Evolutionary conservation across 139 green algal species (phyloP).

Genomic region (Yamagishiella unicocca): DNA sequence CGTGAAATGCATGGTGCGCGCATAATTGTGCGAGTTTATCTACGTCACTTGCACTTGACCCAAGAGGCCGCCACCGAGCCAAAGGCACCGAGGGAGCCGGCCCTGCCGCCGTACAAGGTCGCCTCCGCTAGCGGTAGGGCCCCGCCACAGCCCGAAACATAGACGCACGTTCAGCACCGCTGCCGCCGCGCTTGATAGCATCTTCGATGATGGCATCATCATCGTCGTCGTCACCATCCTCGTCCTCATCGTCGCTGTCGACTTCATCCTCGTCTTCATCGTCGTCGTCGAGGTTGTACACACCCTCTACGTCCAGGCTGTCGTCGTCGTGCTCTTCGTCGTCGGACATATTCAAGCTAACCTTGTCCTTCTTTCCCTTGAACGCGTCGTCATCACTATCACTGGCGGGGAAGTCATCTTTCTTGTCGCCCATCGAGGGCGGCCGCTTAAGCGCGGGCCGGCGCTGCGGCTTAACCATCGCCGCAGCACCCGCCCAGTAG

Average conservation of each 20-base stretch:
- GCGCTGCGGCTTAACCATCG: conserved; percentile 38
- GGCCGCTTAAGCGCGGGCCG: neutral
- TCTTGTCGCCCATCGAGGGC: neutral
- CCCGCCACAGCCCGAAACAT: neutral
- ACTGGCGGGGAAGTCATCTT: neutral
- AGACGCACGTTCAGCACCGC: conserved; percentile 52
- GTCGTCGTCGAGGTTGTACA: conserved; percentile 45
- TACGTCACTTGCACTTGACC: too few species aligned
- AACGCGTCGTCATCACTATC: conserved; percentile 64
- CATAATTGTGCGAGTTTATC: too few species aligned
- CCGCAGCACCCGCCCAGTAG: neutral
- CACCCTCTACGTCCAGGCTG: conserved; percentile 62
- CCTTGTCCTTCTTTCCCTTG: conserved; percentile 60
- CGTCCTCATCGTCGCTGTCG: conserved; percentile 55
- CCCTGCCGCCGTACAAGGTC: too few species aligned
- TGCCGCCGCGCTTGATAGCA: conserved; percentile 51
- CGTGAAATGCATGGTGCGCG: too few species aligned
- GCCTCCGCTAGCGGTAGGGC: too few species aligned
- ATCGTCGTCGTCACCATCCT: conserved; percentile 52
- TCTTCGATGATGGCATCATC: conserved; percentile 54
- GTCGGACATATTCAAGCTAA: conserved; percentile 56
- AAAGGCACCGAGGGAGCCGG: too few species aligned
- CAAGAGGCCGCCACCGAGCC: too few species aligned
- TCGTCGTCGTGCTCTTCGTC: conserved; percentile 62
- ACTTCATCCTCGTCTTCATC: conserved; percentile 55